Evolutionary conservation across 805 yeast genomes (phyloP).

Genomic region (Candida broadrunensis): DNA sequence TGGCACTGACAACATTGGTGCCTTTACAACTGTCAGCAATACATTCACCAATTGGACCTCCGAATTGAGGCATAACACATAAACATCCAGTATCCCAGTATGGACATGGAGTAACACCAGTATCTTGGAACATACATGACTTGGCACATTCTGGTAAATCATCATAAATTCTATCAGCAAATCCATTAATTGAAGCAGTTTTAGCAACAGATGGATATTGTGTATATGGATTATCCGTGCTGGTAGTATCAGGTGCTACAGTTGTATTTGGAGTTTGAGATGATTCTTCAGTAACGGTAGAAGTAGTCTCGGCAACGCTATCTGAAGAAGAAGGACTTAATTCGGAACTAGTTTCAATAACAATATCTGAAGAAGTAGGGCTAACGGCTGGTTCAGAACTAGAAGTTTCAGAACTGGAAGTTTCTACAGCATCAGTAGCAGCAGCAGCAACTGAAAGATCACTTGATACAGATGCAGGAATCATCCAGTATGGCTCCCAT

Average conservation of each 20-base stretch:
- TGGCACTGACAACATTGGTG: conserved; percentile 28
- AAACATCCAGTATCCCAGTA: conserved; percentile 53
- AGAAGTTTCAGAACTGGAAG: conserved; percentile 4
- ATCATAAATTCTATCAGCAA: conserved; percentile 43
- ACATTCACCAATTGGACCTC: conserved; percentile 42
- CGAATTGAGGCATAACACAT: conserved; percentile 48
- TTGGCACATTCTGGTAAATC: conserved; percentile 42
- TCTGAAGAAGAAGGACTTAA: no score
- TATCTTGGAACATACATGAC: conserved; percentile 27
- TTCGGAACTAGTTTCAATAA: no score
- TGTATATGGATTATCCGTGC: conserved; percentile 5
- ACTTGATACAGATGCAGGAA: conserved; percentile 19
- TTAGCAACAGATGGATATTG: conserved; percentile 39
- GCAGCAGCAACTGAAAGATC: conserved; percentile 24
- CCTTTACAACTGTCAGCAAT: conserved; percentile 37
- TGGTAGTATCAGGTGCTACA: not conserved
- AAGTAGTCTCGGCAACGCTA: no score
- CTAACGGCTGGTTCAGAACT: conserved; percentile 3
- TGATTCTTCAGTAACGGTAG: no score
- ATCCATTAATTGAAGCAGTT: conserved; percentile 47
- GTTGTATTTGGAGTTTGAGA: no score
- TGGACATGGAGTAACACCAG: conserved; percentile 47
- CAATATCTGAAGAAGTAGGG: no score
- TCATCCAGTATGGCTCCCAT: conserved; percentile 30
- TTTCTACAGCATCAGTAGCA: conserved; percentile 12